Conservation (phyloP, 1,284 basidiomycete species). For the Heterobasidion annosum region DNA sequence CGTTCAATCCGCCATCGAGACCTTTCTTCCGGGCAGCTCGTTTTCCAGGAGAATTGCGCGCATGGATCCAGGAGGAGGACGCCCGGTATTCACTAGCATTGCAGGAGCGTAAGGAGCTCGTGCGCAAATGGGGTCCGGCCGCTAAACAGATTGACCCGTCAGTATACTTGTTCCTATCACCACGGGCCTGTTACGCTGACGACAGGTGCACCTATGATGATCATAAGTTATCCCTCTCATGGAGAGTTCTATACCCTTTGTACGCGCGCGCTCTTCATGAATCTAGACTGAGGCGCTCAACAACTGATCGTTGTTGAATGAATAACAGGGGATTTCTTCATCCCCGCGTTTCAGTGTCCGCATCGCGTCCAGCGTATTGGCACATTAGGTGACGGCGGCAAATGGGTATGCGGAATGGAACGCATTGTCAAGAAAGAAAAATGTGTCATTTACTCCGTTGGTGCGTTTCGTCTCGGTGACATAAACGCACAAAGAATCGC, state of each 20-base stretch:
- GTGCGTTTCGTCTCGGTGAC: neutral
- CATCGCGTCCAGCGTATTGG: slow-evolving; percentile 54
- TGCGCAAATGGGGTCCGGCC: neutral
- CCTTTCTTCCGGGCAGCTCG: neutral
- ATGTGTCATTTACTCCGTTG: slow-evolving; percentile 55
- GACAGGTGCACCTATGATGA: slow-evolving; percentile 12
- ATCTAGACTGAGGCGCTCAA: neutral
- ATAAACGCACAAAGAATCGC: neutral
- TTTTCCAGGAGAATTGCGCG: neutral
- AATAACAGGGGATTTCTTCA: slow-evolving; percentile 54
- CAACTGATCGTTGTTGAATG: neutral
- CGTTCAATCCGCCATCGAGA: neutral
- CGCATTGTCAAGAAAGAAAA: slow-evolving; percentile 41
- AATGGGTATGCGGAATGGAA: slow-evolving; percentile 58
- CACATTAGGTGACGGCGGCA: slow-evolving; percentile 54
- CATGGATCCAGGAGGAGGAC: neutral
- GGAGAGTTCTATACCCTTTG: neutral
- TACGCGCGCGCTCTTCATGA: neutral
- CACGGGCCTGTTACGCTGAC: slow-evolving; percentile 55
- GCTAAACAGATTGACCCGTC: neutral
- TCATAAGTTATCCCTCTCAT: neutral
- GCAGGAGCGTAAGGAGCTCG: neutral
- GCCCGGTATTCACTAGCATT: neutral
- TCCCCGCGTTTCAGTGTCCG: slow-evolving; percentile 55
- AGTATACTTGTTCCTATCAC: slow-evolving; percentile 41